Percentiles rank a stretch among this genome's conserved stretches.
Conservation (phyloP, 1,284 basidiomycete species). For the Austropuccinia psidii region DNA sequence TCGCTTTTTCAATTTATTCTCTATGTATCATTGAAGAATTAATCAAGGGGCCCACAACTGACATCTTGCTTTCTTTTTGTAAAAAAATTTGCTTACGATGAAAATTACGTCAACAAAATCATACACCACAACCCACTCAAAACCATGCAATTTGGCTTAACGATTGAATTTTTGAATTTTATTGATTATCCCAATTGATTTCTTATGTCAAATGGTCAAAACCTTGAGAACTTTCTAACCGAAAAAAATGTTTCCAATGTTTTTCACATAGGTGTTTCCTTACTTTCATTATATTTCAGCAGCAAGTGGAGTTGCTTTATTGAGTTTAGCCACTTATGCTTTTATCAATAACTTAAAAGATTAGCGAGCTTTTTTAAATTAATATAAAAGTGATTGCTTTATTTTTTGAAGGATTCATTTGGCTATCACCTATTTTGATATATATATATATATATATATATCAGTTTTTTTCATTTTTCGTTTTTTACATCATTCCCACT, state of each 20-base stretch:
- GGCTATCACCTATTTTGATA: background rate
- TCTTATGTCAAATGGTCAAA: background rate
- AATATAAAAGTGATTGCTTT: background rate
- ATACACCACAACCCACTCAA: background rate
- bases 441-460: no score
- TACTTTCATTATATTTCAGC: conserved; percentile 8
- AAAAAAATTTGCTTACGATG: no score
- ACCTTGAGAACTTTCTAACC: background rate
- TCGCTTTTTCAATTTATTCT: no score
- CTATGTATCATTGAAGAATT: no score
- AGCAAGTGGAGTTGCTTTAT: conserved; percentile 17
- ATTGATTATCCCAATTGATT: background rate
- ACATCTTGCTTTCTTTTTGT: no score
- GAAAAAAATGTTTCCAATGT: background rate
- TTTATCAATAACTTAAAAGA: conserved; percentile 24
- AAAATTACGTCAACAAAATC: no score
- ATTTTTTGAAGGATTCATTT: background rate
- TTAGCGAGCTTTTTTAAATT: background rate
- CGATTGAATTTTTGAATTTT: background rate
- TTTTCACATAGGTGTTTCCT: background rate
- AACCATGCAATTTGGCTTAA: background rate
- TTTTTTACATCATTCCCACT: no score
- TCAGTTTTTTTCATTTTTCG: no score
- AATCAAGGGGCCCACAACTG: no score
- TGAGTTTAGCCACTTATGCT: conserved; percentile 28